Conservation (phyloP, 208 protist species). For the Tetramitus jugosus region DNA sequence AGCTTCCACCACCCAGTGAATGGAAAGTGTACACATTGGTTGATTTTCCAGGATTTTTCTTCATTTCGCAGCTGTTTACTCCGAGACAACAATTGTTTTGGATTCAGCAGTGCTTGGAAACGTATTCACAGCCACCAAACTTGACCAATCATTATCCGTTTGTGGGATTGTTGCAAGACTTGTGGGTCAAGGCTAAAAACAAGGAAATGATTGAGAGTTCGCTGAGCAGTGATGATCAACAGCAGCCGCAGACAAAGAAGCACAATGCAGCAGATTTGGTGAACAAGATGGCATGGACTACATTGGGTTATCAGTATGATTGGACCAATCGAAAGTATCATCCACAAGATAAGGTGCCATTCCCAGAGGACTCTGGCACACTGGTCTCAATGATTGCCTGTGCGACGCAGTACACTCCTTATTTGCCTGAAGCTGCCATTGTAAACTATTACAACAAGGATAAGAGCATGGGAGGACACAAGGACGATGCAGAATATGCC, state of each 20-base stretch:
- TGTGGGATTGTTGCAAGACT: too few species aligned
- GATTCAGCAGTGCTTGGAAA: background rate
- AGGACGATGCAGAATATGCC: slow-evolving; percentile 19
- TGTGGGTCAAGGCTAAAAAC: background rate
- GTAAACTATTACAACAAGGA: slow-evolving; percentile 7
- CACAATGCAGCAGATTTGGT: too few species aligned
- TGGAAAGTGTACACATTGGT: background rate
- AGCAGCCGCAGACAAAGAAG: background rate
- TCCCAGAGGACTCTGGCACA: background rate
- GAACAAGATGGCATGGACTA: slow-evolving; percentile 8
- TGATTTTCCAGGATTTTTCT: slow-evolving; percentile 13
- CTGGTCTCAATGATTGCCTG: background rate
- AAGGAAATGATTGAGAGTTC: background rate
- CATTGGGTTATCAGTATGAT: slow-evolving; percentile 21
- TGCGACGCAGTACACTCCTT: background rate
- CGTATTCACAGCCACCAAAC: slow-evolving; percentile 15
- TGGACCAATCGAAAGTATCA: slow-evolving; percentile 21
- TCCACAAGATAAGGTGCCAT: background rate
- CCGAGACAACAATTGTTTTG: slow-evolving; percentile 10
- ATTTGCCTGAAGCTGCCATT: slow-evolving; percentile 9
- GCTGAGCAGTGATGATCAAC: background rate
- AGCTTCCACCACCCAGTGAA: background rate
- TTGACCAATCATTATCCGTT: background rate
- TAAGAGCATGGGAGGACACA: slow-evolving; percentile 1
- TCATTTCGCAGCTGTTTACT: background rate